phyloP scores from a whole-genome alignment of 768 basidiomycete species.

The Boletus reticulatus region DNA sequence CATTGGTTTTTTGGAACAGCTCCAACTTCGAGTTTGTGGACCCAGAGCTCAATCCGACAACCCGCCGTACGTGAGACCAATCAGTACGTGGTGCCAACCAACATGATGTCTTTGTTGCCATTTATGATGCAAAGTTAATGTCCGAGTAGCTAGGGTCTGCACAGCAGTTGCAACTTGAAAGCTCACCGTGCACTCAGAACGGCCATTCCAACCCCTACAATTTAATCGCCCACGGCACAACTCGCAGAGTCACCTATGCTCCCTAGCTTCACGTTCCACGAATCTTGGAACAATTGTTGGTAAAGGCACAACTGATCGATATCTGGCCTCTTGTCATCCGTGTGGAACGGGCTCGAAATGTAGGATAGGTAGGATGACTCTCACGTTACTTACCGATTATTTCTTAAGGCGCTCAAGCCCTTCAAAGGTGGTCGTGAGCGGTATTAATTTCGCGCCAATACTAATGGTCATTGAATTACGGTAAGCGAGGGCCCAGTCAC shows the following conservation, averaged over 20 bases:
- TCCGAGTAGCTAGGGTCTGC: background rate
- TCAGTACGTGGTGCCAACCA: constrained; percentile 1
- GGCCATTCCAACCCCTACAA: background rate
- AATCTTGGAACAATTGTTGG: background rate
- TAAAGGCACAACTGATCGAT: background rate
- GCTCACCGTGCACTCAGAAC: background rate
- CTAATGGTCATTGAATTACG: background rate
- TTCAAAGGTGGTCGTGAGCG: background rate
- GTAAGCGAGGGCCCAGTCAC: background rate
- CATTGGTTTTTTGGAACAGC: background rate
- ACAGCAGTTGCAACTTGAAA: no score
- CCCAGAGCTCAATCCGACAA: background rate
- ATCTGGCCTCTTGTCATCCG: no score
- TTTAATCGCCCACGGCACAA: background rate
- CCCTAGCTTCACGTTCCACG: background rate
- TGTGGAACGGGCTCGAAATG: background rate
- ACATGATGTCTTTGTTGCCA: background rate
- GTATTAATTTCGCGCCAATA: background rate
- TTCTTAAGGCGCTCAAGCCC: background rate
- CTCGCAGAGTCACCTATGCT: background rate
- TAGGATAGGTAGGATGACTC: background rate
- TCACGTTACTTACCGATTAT: constrained; percentile 1
- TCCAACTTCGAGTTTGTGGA: background rate
- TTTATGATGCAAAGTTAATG: background rate
- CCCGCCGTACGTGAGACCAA: background rate